These are phyloP conservation scores for Excoecaria agallocha DNA, from an alignment of 345 rosid species.

Conservation along the genomic window DNA sequence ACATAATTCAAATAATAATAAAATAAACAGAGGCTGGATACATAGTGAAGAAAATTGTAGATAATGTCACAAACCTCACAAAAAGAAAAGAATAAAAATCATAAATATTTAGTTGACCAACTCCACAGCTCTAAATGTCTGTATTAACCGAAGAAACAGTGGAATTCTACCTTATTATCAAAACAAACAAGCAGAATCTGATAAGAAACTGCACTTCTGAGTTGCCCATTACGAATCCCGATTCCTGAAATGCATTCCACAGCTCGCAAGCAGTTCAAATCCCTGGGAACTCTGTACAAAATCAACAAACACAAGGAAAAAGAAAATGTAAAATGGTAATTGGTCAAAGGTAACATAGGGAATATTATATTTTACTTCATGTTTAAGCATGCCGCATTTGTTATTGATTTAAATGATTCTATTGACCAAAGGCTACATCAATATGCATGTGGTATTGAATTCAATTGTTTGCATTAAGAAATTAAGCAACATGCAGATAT, in stretches of 20 bases:
- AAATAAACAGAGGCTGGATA: background rate
- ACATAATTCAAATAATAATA: background rate
- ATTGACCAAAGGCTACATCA: background rate
- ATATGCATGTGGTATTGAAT: background rate
- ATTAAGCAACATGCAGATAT: background rate
- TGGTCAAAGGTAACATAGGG: background rate
- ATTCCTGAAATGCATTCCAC: slow-evolving; percentile 70
- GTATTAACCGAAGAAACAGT: background rate
- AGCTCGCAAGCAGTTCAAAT: slow-evolving; percentile 68
- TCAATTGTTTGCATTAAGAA: background rate
- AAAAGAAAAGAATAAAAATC: background rate
- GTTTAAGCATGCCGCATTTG: background rate
- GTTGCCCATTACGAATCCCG: slow-evolving; percentile 51
- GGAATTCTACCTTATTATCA: slow-evolving; percentile 50
- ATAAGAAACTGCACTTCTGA: slow-evolving; percentile 60
- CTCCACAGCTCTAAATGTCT: background rate
- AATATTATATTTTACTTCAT: background rate
- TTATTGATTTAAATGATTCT: background rate
- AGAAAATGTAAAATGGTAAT: background rate
- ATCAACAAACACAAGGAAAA: slow-evolving; percentile 15
- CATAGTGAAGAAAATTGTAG: background rate
- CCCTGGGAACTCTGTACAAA: slow-evolving; percentile 60
- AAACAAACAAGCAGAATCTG: slow-evolving; percentile 55
- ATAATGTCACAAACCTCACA: background rate
- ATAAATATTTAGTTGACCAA: background rate